These are phyloP conservation scores for Pseudonitzschia multistriata DNA, from an alignment of 108 stramenopile genomes.

Conservation along the genomic window DNA sequence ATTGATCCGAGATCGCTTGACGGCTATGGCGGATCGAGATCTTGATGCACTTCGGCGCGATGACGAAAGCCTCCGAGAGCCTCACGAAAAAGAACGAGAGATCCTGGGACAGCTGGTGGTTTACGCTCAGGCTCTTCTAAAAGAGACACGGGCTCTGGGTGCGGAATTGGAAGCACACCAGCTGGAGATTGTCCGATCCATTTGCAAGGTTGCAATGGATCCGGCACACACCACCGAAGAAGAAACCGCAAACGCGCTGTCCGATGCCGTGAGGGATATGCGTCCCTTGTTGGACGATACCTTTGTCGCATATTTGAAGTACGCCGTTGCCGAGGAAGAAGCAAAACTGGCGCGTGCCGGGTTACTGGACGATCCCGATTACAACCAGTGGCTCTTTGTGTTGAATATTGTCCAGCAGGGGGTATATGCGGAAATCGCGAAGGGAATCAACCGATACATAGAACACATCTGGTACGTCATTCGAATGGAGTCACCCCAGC, in stretches of 20 bases:
- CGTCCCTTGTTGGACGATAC: conserved; percentile 80
- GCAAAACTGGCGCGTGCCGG: conserved; percentile 69
- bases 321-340: conserved; percentile 88
- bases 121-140: conserved; percentile 69
- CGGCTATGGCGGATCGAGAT: conserved; percentile 69
- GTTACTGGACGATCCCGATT: conserved; percentile 76
- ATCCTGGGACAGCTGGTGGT: conserved; percentile 69
- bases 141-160: conserved; percentile 76
- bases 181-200: conserved; percentile 79
- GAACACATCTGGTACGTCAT: conserved; percentile 83
- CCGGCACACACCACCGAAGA: conserved; percentile 73
- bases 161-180: conserved; percentile 81
- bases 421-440: conserved; percentile 76
- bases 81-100: conserved; percentile 57
- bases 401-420: conserved; percentile 87
- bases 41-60: conserved; percentile 47
- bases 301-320: conserved; percentile 88
- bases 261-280: conserved; percentile 85
- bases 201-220: conserved; percentile 91
- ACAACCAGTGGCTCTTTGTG: conserved; percentile 86
- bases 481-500: conserved; percentile 74
- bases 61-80: conserved; percentile 39
- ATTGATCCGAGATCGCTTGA: conserved; percentile 58
- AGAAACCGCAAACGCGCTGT: conserved; percentile 77
- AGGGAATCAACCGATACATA: conserved; percentile 69